phyloP scores from a whole-genome alignment of 768 basidiomycete species.

The Suillus hirtellus region DNA sequence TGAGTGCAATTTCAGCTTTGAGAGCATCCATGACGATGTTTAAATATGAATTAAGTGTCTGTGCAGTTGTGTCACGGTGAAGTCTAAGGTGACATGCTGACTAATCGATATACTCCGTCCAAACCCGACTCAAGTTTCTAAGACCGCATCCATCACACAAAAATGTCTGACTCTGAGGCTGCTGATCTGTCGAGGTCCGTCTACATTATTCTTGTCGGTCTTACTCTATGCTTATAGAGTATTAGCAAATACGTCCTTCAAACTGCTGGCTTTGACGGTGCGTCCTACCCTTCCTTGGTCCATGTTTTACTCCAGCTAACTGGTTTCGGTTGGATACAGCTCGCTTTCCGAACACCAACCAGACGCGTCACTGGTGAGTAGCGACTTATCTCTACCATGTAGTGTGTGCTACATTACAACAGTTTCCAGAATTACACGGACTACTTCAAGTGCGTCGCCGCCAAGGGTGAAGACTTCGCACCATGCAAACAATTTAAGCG shows the following conservation, averaged over 20 bases:
- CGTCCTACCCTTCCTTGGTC: constrained; percentile 19
- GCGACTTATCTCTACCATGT: not conserved
- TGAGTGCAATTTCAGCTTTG: constrained; percentile 83
- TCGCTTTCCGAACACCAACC: constrained; percentile 89
- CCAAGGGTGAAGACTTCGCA: constrained; percentile 97
- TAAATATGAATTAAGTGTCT: constrained; percentile 1
- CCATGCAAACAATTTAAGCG: constrained; percentile 99
- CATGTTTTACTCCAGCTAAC: not conserved
- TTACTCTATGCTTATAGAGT: constrained; percentile 10
- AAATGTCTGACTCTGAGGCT: constrained; percentile 56
- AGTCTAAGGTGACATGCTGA: constrained; percentile 26
- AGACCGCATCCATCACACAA: constrained; percentile 37
- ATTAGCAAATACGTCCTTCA: constrained; percentile 84
- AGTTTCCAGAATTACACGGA: constrained; percentile 97
- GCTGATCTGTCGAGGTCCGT: constrained; percentile 53
- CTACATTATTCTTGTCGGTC: constrained; percentile 3
- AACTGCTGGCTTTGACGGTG: constrained; percentile 94
- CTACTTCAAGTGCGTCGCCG: constrained; percentile 96
- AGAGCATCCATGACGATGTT: constrained; percentile 75
- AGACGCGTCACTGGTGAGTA: constrained; percentile 92
- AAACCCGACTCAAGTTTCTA: constrained; percentile 23
- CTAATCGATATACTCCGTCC: constrained; percentile 34
- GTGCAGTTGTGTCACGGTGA: not conserved
- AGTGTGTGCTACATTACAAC: constrained; percentile 1
- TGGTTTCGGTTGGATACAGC: constrained; percentile 43